A percentile compares a stretch with the other conserved stretches of the same genome.
These are phyloP conservation scores for Chondrus crispus DNA, from an alignment of 23 red algal genomes.

Conservation along the genomic window DNA sequence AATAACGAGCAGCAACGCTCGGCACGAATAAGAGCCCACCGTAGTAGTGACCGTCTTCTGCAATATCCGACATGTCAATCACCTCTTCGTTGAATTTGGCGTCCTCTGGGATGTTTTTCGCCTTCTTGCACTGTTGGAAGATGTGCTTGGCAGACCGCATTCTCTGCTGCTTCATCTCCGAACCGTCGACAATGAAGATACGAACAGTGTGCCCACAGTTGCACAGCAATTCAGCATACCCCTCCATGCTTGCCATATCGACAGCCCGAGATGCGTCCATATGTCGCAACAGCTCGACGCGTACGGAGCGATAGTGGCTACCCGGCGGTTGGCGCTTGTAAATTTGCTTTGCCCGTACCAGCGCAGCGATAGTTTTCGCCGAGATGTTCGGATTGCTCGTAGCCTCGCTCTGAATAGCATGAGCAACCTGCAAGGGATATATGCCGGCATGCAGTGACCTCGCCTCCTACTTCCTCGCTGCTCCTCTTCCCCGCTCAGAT, in stretches of 20 bases:
- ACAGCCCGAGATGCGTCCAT: not conserved
- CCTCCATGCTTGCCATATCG: not conserved
- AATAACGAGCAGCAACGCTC: not conserved
- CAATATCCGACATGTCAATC: slow-evolving; percentile 14
- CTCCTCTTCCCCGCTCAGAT: not conserved
- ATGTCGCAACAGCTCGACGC: not conserved
- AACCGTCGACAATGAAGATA: not conserved
- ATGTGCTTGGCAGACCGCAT: not conserved
- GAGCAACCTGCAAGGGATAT: not conserved
- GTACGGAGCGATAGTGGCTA: not conserved
- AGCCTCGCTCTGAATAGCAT: not conserved
- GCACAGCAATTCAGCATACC: not conserved
- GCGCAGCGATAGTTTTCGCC: not conserved
- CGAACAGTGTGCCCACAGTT: not conserved
- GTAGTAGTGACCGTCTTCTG: not conserved
- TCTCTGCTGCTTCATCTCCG: not conserved
- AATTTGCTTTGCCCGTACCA: not conserved
- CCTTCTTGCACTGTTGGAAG: slow-evolving; percentile 3
- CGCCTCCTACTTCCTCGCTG: not conserved
- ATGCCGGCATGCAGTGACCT: not conserved
- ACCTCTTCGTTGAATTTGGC: not conserved
- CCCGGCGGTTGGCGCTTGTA: not conserved
- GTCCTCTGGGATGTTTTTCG: not conserved
- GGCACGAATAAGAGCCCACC: slow-evolving; percentile 8
- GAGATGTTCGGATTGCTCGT: not conserved